These are phyloP conservation scores for Fraxinus americana DNA, from an alignment of 257 asterid species.

Conservation along the genomic window DNA sequence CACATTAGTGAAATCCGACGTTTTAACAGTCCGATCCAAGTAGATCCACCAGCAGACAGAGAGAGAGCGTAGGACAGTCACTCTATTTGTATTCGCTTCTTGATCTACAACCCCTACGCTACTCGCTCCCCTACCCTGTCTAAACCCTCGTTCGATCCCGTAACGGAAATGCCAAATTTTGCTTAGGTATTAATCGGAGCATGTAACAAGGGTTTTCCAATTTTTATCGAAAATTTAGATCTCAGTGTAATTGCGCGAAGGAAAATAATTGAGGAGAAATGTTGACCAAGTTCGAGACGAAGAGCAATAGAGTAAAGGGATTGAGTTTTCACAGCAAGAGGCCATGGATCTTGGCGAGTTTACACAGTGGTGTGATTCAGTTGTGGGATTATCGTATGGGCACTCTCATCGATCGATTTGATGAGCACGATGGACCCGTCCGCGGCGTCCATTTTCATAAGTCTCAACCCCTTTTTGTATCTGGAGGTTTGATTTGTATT, in stretches of 20 bases:
- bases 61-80: background rate
- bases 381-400: conserved; percentile 99
- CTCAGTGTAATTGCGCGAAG: conserved; percentile 22
- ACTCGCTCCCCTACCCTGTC: background rate
- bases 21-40: background rate
- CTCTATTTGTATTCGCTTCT: background rate
- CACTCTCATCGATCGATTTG: conserved; percentile 85
- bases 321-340: conserved; percentile 91
- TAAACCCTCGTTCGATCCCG: background rate
- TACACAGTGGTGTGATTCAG: conserved; percentile 98
- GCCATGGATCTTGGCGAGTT: conserved; percentile 99
- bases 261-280: conserved; percentile 36
- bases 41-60: background rate
- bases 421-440: conserved; percentile 73
- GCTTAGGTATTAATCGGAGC: background rate
- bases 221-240: background rate
- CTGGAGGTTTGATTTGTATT: conserved; percentile 48
- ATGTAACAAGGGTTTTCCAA: background rate
- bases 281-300: conserved; percentile 97
- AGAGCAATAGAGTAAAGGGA: conserved; percentile 97
- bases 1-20: background rate
- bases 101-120: background rate
- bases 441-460: conserved; percentile 65
- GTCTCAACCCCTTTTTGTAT: conserved; percentile 64
- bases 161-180: background rate